A percentile compares a stretch with the other conserved stretches of the same genome.
Conservation (phyloP, 106 monocot species). For the Xerophyta viscosa region DNA sequence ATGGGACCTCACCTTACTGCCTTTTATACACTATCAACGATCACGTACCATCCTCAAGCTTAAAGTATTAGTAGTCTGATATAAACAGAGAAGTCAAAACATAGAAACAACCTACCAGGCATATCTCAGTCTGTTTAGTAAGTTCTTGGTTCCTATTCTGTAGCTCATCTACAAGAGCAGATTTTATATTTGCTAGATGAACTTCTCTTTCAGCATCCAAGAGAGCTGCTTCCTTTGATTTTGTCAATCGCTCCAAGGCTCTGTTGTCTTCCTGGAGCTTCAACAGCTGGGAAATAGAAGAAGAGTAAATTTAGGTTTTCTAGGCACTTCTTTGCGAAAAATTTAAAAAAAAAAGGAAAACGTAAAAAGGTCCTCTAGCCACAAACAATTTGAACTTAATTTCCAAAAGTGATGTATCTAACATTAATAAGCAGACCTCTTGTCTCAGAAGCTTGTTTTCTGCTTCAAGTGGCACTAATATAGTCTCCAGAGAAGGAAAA, state of each 20-base stretch:
- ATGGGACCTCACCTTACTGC: no score
- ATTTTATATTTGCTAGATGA: conserved; percentile 72
- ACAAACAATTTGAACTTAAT: no score
- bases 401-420: no score
- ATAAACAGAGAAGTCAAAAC: no score
- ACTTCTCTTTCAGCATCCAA: conserved; percentile 90
- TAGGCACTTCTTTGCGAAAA: no score
- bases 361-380: no score
- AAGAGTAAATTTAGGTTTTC: neutral
- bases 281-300: conserved; percentile 38
- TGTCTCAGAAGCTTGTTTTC: conserved; percentile 82
- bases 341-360: no score
- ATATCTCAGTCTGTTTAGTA: conserved; percentile 93
- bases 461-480: conserved; percentile 94
- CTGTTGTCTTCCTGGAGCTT: conserved; percentile 91
- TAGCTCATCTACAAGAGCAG: conserved; percentile 89
- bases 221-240: conserved; percentile 92
- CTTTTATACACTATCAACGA: no score
- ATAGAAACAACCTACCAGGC: conserved; percentile 75
- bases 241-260: conserved; percentile 90
- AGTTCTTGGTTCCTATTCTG: conserved; percentile 96
- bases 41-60: no score
- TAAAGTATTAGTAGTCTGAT: neutral
- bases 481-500: conserved; percentile 97
- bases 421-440: conserved; percentile 61